A percentile compares a stretch with the other conserved stretches of the same genome.
Conservation (phyloP, 1,284 basidiomycete species). For the Stygiomarasmius scandens region DNA sequence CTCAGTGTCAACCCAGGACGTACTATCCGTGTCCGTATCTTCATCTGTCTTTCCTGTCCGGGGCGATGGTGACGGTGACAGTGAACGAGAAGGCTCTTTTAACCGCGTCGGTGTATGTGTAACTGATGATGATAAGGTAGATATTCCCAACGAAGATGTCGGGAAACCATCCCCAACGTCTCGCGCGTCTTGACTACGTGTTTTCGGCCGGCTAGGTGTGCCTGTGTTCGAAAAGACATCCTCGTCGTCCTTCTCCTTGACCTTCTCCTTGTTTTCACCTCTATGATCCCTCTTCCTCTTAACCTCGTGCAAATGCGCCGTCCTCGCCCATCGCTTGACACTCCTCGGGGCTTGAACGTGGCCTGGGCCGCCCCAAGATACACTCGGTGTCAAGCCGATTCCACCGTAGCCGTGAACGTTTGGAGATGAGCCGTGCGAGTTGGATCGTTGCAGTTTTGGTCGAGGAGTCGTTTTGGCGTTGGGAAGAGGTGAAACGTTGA, state of each 20-base stretch:
- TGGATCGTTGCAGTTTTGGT: slow-evolving; percentile 46
- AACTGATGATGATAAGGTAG: no score
- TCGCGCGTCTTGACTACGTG: no score
- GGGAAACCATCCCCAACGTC: no score
- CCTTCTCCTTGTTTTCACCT: slow-evolving; percentile 8
- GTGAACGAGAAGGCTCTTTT: no score
- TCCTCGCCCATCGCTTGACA: slow-evolving; percentile 65
- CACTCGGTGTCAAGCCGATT: neutral
- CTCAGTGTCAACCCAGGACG: no score
- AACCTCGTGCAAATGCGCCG: slow-evolving; percentile 74
- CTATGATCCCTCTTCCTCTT: slow-evolving; percentile 22
- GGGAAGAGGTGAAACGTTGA: slow-evolving; percentile 13
- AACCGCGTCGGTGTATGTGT: no score
- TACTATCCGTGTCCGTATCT: no score
- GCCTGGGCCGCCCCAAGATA: slow-evolving; percentile 21
- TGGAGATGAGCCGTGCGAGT: slow-evolving; percentile 39
- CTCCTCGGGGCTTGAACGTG: slow-evolving; percentile 46
- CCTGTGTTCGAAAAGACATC: neutral
- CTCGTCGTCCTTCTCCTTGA: slow-evolving; percentile 4
- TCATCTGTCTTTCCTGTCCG: no score
- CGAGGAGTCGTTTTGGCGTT: slow-evolving; percentile 24
- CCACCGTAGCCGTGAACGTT: neutral
- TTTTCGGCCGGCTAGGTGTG: no score
- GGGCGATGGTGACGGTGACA: no score
- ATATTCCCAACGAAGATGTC: no score